These are phyloP conservation scores for Aureobasidium mangrovei DNA, from an alignment of 2,329 filamentous ascomycete species.

Conservation along the genomic window DNA sequence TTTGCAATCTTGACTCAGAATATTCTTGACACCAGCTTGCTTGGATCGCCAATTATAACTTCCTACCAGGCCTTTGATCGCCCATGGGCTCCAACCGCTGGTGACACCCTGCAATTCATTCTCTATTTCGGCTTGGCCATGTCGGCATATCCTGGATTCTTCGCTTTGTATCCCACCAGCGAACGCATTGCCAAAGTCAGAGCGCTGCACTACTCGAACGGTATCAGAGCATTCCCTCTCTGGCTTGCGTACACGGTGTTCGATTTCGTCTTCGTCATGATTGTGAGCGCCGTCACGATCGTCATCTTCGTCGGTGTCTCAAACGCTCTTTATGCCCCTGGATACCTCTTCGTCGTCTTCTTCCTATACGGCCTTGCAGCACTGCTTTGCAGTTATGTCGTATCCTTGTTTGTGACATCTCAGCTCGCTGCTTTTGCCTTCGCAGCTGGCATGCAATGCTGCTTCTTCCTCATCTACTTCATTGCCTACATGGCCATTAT, in stretches of 20 bases:
- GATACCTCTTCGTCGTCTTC: slow-evolving; percentile 74
- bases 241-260: slow-evolving; percentile 79
- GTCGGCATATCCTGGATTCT: slow-evolving; percentile 73
- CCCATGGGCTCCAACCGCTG: slow-evolving; percentile 59
- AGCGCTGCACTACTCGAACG: slow-evolving; percentile 84
- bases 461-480: slow-evolving; percentile 41
- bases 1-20: slow-evolving; percentile 72
- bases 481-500: slow-evolving; percentile 29
- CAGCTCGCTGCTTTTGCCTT: slow-evolving; percentile 81
- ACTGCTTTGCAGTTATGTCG: slow-evolving; percentile 66
- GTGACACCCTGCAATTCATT: slow-evolving; percentile 68
- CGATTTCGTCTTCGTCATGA: slow-evolving; percentile 66
- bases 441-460: slow-evolving; percentile 64
- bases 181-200: slow-evolving; percentile 73
- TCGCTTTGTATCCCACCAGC: slow-evolving; percentile 78
- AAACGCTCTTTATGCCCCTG: slow-evolving; percentile 64
- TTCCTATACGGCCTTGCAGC: slow-evolving; percentile 73
- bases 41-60: slow-evolving; percentile 61
- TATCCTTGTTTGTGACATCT: slow-evolving; percentile 70
- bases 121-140: slow-evolving; percentile 75
- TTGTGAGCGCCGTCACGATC: slow-evolving; percentile 56
- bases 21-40: slow-evolving; percentile 72
- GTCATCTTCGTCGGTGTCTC: slow-evolving; percentile 59
- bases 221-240: slow-evolving; percentile 69
- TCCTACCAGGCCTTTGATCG: slow-evolving; percentile 68